A percentile compares a stretch with the other conserved stretches of the same genome.
These are phyloP conservation scores for Panicum miliaceum DNA, from an alignment of 176 grass and related monocot species.

Conservation along the genomic window DNA sequence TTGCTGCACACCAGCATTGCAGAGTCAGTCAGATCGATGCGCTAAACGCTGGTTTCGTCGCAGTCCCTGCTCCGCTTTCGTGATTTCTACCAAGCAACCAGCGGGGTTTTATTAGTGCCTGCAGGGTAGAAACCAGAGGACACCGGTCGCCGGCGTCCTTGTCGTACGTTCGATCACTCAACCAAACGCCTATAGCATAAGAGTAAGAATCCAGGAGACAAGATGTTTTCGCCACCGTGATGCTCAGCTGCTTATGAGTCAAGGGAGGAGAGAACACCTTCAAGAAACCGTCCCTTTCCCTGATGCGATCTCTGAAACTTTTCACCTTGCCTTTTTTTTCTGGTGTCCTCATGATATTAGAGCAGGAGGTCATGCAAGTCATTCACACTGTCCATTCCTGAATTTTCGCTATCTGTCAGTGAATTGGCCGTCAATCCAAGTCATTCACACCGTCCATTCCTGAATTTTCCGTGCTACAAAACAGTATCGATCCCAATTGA, in stretches of 20 bases:
- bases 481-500: background rate
- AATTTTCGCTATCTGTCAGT: background rate
- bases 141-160: background rate
- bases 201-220: background rate
- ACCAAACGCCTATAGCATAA: slow-evolving; percentile 36
- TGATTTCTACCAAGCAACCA: slow-evolving; percentile 48
- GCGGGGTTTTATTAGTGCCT: slow-evolving; percentile 28
- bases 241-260: background rate
- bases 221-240: background rate
- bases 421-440: background rate
- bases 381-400: background rate
- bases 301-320: background rate
- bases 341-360: background rate
- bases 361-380: background rate
- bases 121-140: slow-evolving; percentile 5
- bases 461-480: background rate
- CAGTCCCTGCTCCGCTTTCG: background rate
- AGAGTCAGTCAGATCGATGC: background rate
- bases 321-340: background rate
- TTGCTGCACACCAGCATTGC: background rate
- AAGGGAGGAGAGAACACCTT: background rate
- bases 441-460: background rate
- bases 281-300: slow-evolving; percentile 13
- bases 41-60: background rate
- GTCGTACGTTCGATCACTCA: slow-evolving; percentile 36